Evolutionary conservation across 2,329 filamentous ascomycete genomes (phyloP).

Genomic region (Hymenoscyphus fraxineus): DNA sequence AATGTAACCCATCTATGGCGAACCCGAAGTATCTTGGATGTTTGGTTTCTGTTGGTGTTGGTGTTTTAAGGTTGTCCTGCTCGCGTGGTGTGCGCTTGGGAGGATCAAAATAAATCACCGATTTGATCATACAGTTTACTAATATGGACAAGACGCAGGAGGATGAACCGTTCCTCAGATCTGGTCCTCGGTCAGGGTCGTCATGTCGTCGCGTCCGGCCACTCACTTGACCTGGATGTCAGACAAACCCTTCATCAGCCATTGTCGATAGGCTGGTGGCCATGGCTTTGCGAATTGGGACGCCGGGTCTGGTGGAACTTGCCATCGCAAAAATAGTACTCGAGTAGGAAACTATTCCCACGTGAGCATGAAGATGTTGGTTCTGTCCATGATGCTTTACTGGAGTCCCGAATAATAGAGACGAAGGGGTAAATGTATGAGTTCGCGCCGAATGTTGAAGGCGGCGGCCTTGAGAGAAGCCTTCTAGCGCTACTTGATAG

Average conservation of each 20-base stretch:
- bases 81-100: neutral
- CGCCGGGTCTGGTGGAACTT: neutral
- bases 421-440: neutral
- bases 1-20: neutral
- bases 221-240: neutral
- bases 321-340: neutral
- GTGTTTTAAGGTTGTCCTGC: constrained; percentile 7
- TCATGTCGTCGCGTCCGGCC: neutral
- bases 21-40: neutral
- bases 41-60: neutral
- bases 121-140: neutral
- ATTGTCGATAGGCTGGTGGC: neutral
- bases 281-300: neutral
- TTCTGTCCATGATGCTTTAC: neutral
- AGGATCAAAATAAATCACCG: neutral
- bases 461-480: neutral
- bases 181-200: neutral
- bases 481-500: too few relatives aligned
- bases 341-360: neutral
- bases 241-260: neutral
- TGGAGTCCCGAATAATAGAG: neutral
- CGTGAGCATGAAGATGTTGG: constrained; percentile 1
- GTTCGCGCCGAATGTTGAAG: constrained; percentile 2
- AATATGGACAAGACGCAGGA: neutral
- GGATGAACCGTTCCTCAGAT: neutral